A percentile compares a stretch with the other conserved stretches of the same genome.
These are phyloP conservation scores for Blepharisma undulans DNA, from an alignment of 169 alveolate genomes.

Conservation along the genomic window DNA sequence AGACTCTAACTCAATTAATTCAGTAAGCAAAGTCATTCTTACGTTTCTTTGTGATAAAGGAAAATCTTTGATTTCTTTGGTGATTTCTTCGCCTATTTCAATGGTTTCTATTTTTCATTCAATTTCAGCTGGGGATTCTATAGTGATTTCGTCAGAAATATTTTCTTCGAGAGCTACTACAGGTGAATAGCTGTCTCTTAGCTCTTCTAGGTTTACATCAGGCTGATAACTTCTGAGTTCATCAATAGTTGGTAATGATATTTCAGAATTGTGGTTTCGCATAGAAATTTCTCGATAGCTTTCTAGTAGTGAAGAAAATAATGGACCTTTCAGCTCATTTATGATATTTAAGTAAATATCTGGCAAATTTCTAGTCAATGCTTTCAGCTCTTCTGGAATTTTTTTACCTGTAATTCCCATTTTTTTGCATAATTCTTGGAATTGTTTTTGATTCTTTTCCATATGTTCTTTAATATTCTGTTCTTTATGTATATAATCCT, in stretches of 20 bases:
- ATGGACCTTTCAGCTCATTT: not conserved
- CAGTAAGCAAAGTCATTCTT: not conserved
- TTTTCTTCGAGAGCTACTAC: not conserved
- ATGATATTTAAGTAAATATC: slow-evolving; percentile 1
- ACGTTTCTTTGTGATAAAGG: not conserved
- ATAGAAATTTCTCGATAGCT: not conserved
- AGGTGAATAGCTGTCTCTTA: not conserved
- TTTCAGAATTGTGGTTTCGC: not conserved
- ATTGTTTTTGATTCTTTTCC: not conserved
- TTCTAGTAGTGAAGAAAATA: not conserved
- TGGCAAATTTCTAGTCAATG: slow-evolving; percentile 14
- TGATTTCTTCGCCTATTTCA: not conserved
- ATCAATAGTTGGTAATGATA: not conserved
- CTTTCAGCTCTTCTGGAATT: not conserved
- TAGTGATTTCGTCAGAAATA: not conserved
- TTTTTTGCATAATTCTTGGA: slow-evolving; percentile 12
- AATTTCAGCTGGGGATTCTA: not conserved
- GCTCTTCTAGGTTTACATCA: not conserved
- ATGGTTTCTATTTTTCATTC: slow-evolving; percentile 23
- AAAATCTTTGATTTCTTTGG: not conserved
- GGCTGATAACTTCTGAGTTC: not conserved
- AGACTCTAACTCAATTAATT: not conserved
- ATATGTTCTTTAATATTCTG: not conserved
- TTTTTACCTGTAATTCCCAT: not conserved
- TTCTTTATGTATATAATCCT: slow-evolving; percentile 10